Base-by-base conservation (phyloP, 176 grass and related monocot species). In the Stipa capillata region DNA sequence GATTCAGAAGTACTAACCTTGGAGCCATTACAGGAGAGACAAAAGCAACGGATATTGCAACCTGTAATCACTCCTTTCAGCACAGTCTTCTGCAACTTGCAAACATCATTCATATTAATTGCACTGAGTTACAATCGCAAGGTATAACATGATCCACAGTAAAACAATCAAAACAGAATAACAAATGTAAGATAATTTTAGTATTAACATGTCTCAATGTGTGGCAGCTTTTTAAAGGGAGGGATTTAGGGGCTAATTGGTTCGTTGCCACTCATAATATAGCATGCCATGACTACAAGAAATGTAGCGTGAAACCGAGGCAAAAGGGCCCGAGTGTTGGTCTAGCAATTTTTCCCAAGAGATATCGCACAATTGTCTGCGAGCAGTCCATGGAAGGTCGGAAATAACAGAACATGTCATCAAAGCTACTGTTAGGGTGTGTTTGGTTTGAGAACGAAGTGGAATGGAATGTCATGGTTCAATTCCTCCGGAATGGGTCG, bases 41-140 rank as follows among this genome's bases (percentile, higher is more conserved):
- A 94, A 83, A 85, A 91, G 83, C 88, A 94, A 36, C 53, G 45
- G 64, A 94, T 91, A 83, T 83, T 86, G 78, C 83, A 85, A 11
- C 85, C 88, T 55, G 83, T 81, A 68, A 94, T 84, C 70, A 88
- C 83, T 47, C 92, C 88, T 80, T 91, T 85, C 17, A 94, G 83
- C 74, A 86, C 85, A 80, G 85, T 4, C 69, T 49, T 91, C 92
- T 94, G 86, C 79, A 82, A 77, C 31, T 79, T 66, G 73, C 79
- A 79, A 86, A 32, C 23, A 79, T 6, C 58, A 83, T 17, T 60
- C 33, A 49, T 45, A 36, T 85, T 51, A 90, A 69, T 52, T 61
- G 81, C 6, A 33, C n/a, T 27, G 31, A 39, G n/a, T 67, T 53
- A 37, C 4, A 60, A 61, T 40, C 31, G 50, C 15, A 33, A 23